These are phyloP conservation scores for Puccinia hordei DNA, from an alignment of 1,284 basidiomycete species.

Conservation along the genomic window DNA sequence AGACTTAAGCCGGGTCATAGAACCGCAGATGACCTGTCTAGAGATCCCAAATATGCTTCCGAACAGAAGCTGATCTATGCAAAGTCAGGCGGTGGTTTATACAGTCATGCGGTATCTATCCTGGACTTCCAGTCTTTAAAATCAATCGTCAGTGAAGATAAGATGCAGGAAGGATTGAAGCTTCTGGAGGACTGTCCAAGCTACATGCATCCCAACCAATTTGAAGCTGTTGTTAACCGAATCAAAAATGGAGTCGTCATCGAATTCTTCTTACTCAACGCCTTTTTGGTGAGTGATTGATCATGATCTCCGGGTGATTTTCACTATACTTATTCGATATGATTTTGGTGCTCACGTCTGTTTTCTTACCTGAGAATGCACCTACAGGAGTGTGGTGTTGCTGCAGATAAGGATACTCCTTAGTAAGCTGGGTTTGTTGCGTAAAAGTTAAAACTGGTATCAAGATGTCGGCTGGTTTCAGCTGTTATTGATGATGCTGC, in stretches of 20 bases:
- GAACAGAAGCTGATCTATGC: slow-evolving; percentile 17
- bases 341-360: no score
- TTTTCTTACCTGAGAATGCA: no score
- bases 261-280: slow-evolving; percentile 38
- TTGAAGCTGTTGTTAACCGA: neutral
- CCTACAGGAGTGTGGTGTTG: neutral
- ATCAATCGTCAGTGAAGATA: slow-evolving; percentile 6
- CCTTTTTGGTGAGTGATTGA: slow-evolving; percentile 22
- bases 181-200: slow-evolving; percentile 16
- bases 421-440: no score
- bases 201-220: slow-evolving; percentile 6
- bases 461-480: no score
- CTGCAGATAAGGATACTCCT: slow-evolving; percentile 10
- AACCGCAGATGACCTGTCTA: slow-evolving; percentile 35
- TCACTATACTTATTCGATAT: no score
- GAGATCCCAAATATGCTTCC: slow-evolving; percentile 10
- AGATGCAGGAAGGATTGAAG: slow-evolving; percentile 28
- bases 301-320: no score
- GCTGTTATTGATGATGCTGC: no score
- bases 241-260: slow-evolving; percentile 8
- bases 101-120: slow-evolving; percentile 17
- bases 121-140: slow-evolving; percentile 31
- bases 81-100: slow-evolving; percentile 16
- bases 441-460: no score
- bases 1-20: slow-evolving; percentile 6